Conservation (phyloP, 768 basidiomycete species). For the Russula compacta region DNA sequence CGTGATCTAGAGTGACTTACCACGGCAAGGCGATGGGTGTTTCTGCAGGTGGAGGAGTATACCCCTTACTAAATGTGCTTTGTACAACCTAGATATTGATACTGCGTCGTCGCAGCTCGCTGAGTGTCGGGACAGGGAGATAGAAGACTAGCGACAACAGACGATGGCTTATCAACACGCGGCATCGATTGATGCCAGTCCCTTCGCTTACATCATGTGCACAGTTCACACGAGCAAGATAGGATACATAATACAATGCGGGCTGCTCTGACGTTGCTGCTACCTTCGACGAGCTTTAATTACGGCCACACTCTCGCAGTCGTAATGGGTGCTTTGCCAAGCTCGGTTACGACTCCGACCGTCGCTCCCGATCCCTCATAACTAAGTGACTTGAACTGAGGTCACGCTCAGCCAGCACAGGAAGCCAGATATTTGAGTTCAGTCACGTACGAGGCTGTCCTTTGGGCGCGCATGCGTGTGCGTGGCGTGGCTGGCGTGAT, state of each 20-base stretch:
- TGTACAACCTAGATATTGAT: slow-evolving; percentile 17
- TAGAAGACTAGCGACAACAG: not conserved
- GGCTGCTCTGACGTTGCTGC: not conserved
- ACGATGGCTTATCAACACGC: too few species aligned
- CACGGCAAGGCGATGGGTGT: slow-evolving; percentile 14
- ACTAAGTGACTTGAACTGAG: slow-evolving; percentile 25
- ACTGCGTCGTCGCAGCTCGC: slow-evolving; percentile 5
- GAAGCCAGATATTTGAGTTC: too few species aligned
- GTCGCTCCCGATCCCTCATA: slow-evolving; percentile 36
- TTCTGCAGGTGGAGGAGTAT: slow-evolving; percentile 21
- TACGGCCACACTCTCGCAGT: slow-evolving; percentile 28
- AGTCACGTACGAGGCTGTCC: slow-evolving; percentile 25
- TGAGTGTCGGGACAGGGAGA: slow-evolving; percentile 12
- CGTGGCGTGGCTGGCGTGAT: too few species aligned
- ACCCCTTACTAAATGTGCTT: slow-evolving; percentile 19
- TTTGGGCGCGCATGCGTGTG: slow-evolving; percentile 1
- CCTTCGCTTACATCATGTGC: not conserved
- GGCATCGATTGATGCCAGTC: too few species aligned
- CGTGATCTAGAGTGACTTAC: not conserved
- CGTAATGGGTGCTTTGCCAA: slow-evolving; percentile 35
- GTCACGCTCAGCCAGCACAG: too few species aligned
- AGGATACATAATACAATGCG: not conserved
- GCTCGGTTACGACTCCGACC: slow-evolving; percentile 31
- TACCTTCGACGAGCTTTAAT: slow-evolving; percentile 21
- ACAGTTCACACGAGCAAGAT: not conserved